Evolutionary conservation across 2,329 filamentous ascomycete species (phyloP).

Genomic region (Phialophora expanda): DNA sequence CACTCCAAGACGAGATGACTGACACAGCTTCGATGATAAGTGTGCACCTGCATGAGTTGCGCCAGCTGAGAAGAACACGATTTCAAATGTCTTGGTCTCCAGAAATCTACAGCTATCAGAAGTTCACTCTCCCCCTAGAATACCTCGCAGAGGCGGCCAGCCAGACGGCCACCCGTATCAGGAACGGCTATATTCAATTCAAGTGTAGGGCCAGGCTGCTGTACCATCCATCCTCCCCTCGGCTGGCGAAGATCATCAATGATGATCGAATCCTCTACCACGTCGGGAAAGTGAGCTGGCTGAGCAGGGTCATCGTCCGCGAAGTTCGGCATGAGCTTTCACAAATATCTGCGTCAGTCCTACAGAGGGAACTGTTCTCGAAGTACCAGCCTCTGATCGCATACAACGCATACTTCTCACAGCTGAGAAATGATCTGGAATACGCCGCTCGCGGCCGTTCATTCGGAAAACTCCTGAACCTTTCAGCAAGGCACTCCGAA

Average conservation of each 20-base stretch:
- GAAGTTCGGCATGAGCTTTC: neutral
- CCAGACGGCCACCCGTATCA: neutral
- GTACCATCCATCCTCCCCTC: neutral
- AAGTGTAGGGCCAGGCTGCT: neutral
- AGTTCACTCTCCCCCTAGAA: slow-evolving; percentile 1
- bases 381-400: slow-evolving; percentile 1
- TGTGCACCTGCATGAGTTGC: slow-evolving; percentile 8
- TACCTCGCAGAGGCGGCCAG: neutral
- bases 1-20: slow-evolving; percentile 2
- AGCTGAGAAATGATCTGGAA: neutral
- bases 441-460: neutral
- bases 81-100: neutral
- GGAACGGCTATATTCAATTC: slow-evolving; percentile 5
- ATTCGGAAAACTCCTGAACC: neutral
- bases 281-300: neutral
- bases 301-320: slow-evolving; percentile 2
- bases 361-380: slow-evolving; percentile 12
- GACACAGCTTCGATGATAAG: slow-evolving; percentile 7
- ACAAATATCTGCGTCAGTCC: neutral
- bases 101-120: slow-evolving; percentile 3
- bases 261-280: neutral
- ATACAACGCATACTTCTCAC: slow-evolving; percentile 4
- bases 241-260: neutral
- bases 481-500: neutral
- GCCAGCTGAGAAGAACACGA: slow-evolving; percentile 4